Base-by-base conservation (phyloP, 805 yeast species). In the Lipomyces mesembrius region DNA sequence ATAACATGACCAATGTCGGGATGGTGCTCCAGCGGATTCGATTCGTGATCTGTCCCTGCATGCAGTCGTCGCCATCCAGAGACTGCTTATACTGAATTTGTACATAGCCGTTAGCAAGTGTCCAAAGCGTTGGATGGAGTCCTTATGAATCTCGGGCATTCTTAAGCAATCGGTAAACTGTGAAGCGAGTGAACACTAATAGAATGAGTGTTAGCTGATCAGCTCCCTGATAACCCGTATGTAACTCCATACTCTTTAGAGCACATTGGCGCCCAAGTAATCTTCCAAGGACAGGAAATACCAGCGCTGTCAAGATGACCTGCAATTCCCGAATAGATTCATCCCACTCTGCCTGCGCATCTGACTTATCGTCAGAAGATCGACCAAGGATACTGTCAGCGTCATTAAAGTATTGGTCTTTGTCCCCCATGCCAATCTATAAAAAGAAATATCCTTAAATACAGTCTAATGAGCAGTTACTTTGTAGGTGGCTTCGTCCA, bases 331-430 rank as follows among this genome's bases (percentile, higher is more conserved):
- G 78, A 64, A 89, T 68, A 66, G 87, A 86, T 74, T 87, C 90
- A 60, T 89, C 92, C 92, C 92, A 89, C 69, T 89, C 91, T 70
- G 83, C 83, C 74, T 88, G 91, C 0, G 91, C 88, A 37, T 85
- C 82, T 3, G 72, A 61, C n/a, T 22, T 32, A 20, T 46, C 65
- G 34, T 32, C 60, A n/a, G 54, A 14, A 14, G 49, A 35, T 20
- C n/a, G 8, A 25, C 20, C 55, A 25, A 52, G n/a, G 34, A 52
- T 17, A 29, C 34, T 29, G 27, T 22, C 55, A 17, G 17, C 32
- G 11, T 52, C 55, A 25, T 12, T 29, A 20, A 6, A 52, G 29
- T 52, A 22, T 5, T 29, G 34, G 3, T 52, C 49, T 17, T 43
- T 8, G 49, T 43, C 11, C 22, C 20, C 22, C 49, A 43, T 43